Percentiles rank a stretch among this genome's conserved stretches.
Evolutionary conservation across 768 basidiomycete species (phyloP).

Genomic region (Megacollybia marginata): DNA sequence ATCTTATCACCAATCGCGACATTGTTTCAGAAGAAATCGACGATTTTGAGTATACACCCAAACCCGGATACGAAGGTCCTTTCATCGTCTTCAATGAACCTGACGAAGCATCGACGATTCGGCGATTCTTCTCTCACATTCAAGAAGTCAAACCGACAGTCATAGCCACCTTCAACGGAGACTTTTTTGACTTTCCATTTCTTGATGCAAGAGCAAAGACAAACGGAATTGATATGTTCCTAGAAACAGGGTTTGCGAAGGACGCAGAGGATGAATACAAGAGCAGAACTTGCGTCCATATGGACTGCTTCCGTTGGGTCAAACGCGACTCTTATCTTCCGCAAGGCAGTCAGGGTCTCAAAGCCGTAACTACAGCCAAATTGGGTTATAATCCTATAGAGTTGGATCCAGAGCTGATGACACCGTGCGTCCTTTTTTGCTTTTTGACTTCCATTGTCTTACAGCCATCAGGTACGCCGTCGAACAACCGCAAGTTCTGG

Average conservation of each 20-base stretch:
- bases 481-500: slow-evolving; percentile 90
- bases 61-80: slow-evolving; percentile 94
- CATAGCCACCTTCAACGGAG: slow-evolving; percentile 97
- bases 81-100: slow-evolving; percentile 93
- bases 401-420: slow-evolving; percentile 98
- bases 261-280: slow-evolving; percentile 96
- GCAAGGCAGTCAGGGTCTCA: slow-evolving; percentile 96
- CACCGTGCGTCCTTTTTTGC: slow-evolving; percentile 62
- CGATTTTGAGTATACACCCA: slow-evolving; percentile 98
- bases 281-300: slow-evolving; percentile 85
- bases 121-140: slow-evolving; percentile 88
- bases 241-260: slow-evolving; percentile 87
- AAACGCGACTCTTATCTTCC: slow-evolving; percentile 98
- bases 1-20: slow-evolving; percentile 94
- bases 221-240: slow-evolving; percentile 94
- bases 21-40: slow-evolving; percentile 97
- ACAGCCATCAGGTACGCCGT: slow-evolving; percentile 71
- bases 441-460: slow-evolving; percentile 1
- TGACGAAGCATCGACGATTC: slow-evolving; percentile 81
- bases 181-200: slow-evolving; percentile 99
- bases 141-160: slow-evolving; percentile 93
- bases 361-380: slow-evolving; percentile 95
- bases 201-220: slow-evolving; percentile 76
- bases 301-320: slow-evolving; percentile 99
- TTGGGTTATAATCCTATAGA: slow-evolving; percentile 96